These are phyloP conservation scores for Cotoneaster glaucophyllus DNA, from an alignment of 306 rosid species.

Conservation along the genomic window DNA sequence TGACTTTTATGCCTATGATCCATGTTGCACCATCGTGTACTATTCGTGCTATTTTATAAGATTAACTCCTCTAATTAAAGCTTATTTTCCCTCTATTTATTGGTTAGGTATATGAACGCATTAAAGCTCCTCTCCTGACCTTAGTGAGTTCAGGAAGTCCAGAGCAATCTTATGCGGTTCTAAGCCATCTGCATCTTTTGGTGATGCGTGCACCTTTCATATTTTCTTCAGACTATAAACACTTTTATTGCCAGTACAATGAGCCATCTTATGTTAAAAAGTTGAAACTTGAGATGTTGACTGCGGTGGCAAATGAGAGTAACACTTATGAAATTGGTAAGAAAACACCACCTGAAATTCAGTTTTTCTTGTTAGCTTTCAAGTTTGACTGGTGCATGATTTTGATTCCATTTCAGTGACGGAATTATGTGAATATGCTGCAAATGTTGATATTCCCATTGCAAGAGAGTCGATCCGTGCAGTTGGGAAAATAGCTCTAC, in stretches of 20 bases:
- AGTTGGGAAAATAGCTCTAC: constrained; percentile 97
- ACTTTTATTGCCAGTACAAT: constrained; percentile 97
- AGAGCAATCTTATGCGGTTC: constrained; percentile 94
- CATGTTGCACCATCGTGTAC: constrained; percentile 5
- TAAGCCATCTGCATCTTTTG: constrained; percentile 94
- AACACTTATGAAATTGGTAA: constrained; percentile 96
- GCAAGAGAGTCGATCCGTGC: constrained; percentile 99
- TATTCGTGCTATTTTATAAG: constrained; percentile 14
- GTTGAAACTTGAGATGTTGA: constrained; percentile 97
- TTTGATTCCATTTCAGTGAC: constrained; percentile 64
- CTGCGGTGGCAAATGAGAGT: constrained; percentile 97
- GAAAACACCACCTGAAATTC: constrained; percentile 4
- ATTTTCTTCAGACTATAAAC: constrained; percentile 91
- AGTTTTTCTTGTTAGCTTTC: constrained; percentile 7
- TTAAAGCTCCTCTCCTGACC: constrained; percentile 95
- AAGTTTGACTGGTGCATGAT: constrained; percentile 24
- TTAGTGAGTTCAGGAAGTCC: constrained; percentile 99
- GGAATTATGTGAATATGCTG: constrained; percentile 97
- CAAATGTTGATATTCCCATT: constrained; percentile 98
- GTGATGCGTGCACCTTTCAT: constrained; percentile 98
- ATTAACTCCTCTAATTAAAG: constrained; percentile 19
- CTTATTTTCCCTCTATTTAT: not conserved
- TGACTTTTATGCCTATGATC: not conserved
- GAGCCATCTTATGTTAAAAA: constrained; percentile 98
- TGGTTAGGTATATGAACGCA: constrained; percentile 89